phyloP scores from a whole-genome alignment of 2,329 filamentous ascomycete genomes.

The Microcyclosporella mali region DNA sequence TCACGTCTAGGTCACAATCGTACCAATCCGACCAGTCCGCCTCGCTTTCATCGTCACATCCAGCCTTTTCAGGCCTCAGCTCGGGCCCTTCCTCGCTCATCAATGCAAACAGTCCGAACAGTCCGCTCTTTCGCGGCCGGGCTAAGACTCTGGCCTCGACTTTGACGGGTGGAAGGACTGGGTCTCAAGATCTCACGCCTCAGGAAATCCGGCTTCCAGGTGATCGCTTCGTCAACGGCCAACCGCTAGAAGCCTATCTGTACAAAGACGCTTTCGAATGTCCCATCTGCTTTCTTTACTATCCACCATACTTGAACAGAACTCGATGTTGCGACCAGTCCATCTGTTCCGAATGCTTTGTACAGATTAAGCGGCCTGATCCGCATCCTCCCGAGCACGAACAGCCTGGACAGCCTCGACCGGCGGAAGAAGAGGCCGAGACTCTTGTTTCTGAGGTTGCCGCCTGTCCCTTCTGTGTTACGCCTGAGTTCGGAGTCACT shows the following conservation, averaged over 20 bases:
- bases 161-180: constrained; percentile 63
- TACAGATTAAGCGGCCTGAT: constrained; percentile 93
- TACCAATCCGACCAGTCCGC: constrained; percentile 65
- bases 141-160: constrained; percentile 79
- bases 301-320: constrained; percentile 87
- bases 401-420: constrained; percentile 31
- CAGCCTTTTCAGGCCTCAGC: constrained; percentile 49
- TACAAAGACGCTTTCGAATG: constrained; percentile 91
- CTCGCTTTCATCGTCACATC: constrained; percentile 54
- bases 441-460: constrained; percentile 85
- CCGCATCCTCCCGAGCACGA: constrained; percentile 74
- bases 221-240: constrained; percentile 89
- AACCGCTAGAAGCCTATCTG: constrained; percentile 82
- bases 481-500: constrained; percentile 92
- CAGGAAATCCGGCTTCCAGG: constrained; percentile 73
- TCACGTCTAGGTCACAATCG: constrained; percentile 69
- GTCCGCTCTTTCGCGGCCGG: constrained; percentile 66
- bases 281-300: constrained; percentile 93
- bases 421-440: constrained; percentile 45
- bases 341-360: constrained; percentile 98
- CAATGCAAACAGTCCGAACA: constrained; percentile 38
- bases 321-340: constrained; percentile 93
- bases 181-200: constrained; percentile 61
- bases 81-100: constrained; percentile 40
- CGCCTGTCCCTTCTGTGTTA: constrained; percentile 89